These are phyloP conservation scores for Silene uniflora DNA, from an alignment of 148 eudicot species.

Conservation along the genomic window DNA sequence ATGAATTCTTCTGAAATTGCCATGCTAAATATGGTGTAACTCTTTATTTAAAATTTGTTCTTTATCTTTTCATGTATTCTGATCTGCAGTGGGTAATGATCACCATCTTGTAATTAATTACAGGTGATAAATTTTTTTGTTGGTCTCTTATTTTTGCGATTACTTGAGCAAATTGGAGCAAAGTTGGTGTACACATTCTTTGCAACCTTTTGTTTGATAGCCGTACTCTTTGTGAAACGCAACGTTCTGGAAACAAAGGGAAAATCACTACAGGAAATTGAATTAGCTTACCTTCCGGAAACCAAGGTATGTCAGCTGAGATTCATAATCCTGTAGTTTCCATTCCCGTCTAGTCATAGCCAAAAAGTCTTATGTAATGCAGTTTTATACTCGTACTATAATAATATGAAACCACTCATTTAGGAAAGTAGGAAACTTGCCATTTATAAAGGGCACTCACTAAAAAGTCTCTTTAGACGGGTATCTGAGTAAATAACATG, in stretches of 20 bases:
- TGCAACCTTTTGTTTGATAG: constrained; percentile 63
- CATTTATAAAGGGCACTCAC: too few relatives aligned
- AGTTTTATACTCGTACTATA: not conserved
- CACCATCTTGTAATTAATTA: constrained; percentile 4
- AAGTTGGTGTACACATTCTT: constrained; percentile 58
- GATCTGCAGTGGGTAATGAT: not conserved
- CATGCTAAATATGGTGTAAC: not conserved
- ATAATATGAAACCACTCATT: not conserved
- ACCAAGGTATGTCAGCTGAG: constrained; percentile 33
- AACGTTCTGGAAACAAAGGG: constrained; percentile 89
- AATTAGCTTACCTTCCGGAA: constrained; percentile 62
- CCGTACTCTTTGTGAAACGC: constrained; percentile 53
- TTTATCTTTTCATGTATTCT: not conserved
- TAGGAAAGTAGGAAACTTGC: not conserved
- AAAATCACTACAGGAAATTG: constrained; percentile 81
- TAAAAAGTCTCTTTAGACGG: too few relatives aligned
- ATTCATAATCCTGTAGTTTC: not conserved
- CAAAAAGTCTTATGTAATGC: not conserved
- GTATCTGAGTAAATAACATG: too few relatives aligned
- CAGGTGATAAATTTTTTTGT: constrained; percentile 87
- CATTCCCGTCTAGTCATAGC: not conserved
- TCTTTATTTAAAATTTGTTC: not conserved
- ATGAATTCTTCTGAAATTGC: not conserved
- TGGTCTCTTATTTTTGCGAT: constrained; percentile 64
- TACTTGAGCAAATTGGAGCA: constrained; percentile 77